These are phyloP conservation scores for Rhynchospora tenuis DNA, from an alignment of 176 grass and related monocot genomes.

Conservation along the genomic window DNA sequence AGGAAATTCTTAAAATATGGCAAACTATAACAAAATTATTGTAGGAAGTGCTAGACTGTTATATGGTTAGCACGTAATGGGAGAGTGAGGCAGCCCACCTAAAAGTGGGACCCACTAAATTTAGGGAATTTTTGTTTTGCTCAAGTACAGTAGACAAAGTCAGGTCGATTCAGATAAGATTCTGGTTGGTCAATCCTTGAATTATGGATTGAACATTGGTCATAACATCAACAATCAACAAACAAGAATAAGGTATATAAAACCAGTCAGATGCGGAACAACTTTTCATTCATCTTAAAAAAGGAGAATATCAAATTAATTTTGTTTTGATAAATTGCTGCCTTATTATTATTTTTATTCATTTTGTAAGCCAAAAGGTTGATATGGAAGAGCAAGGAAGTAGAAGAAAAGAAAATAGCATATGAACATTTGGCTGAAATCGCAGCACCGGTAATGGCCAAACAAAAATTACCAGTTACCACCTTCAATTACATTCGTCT, in stretches of 20 bases:
- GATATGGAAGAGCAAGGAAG: background rate
- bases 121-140: background rate
- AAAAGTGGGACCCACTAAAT: constrained; percentile 9
- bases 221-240: background rate
- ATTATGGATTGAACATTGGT: background rate
- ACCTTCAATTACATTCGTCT: background rate
- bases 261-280: background rate
- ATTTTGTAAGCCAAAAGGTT: background rate
- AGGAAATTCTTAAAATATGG: background rate
- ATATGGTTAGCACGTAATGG: constrained; percentile 8
- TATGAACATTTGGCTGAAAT: background rate
- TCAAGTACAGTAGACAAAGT: background rate
- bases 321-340: background rate
- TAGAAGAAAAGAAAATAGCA: background rate
- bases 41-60: background rate
- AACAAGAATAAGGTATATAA: background rate
- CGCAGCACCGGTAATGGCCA: background rate
- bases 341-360: background rate
- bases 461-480: background rate
- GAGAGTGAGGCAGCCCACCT: constrained; percentile 12
- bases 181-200: background rate
- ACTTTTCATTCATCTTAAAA: background rate
- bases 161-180: constrained; percentile 6
- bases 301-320: background rate
- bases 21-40: constrained; percentile 2